Conservation (phyloP, 176 grass and related monocot genomes). For the Hordeum marinum region DNA sequence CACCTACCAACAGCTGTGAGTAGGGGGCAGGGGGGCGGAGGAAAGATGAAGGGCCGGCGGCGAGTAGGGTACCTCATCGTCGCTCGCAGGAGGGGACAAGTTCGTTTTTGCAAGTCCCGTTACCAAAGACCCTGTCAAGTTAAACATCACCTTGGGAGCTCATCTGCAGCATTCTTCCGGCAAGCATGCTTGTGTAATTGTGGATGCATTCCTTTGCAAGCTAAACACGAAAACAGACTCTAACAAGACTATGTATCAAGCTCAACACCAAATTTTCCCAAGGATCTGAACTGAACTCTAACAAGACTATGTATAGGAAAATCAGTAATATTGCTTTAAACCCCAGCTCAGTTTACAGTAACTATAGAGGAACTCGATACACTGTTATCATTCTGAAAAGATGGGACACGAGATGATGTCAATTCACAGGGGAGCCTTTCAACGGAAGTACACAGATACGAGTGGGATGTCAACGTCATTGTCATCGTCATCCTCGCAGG, state of each 20-base stretch:
- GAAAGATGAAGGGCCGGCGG: no score
- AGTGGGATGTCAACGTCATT: constrained; percentile 88
- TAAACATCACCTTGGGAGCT: no score
- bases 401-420: neutral
- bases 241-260: no score
- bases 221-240: neutral
- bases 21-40: no score
- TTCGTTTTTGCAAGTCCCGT: no score
- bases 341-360: neutral
- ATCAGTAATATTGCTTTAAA: neutral
- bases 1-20: no score
- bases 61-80: no score
- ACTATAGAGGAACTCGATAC: neutral
- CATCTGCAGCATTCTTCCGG: no score
- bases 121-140: no score
- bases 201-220: no score
- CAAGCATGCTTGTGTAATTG: no score
- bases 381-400: neutral
- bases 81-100: no score
- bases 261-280: neutral
- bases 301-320: neutral
- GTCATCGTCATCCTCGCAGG: constrained; percentile 83
- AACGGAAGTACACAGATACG: constrained; percentile 66
- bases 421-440: neutral
- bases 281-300: neutral